A percentile compares a stretch with the other conserved stretches of the same genome.
phyloP scores from a whole-genome alignment of 805 yeast genomes.

The Spathaspora gorwiae region DNA sequence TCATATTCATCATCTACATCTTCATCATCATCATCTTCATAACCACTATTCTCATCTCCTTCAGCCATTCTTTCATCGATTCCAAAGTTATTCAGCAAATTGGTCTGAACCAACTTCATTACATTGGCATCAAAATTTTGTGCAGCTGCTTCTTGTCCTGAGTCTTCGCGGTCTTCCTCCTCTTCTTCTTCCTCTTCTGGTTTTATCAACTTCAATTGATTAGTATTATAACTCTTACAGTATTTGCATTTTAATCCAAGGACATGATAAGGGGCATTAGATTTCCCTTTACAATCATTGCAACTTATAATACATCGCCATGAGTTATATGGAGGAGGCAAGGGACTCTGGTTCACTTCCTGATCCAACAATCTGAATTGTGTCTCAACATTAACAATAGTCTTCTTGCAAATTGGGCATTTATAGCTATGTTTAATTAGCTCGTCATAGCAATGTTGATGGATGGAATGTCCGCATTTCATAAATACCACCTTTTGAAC shows the following conservation, averaged over 20 bases:
- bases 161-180: conserved; percentile 21
- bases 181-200: conserved; percentile 50
- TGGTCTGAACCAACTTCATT: conserved; percentile 32
- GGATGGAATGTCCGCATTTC: conserved; percentile 94
- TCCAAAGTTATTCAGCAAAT: conserved; percentile 32
- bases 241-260: conserved; percentile 84
- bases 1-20: conserved; percentile 16
- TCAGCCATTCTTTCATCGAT: conserved; percentile 27
- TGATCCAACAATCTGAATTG: conserved; percentile 82
- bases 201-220: conserved; percentile 64
- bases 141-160: conserved; percentile 7
- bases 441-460: conserved; percentile 77
- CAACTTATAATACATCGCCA: conserved; percentile 78
- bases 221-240: conserved; percentile 84
- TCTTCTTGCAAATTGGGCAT: conserved; percentile 86
- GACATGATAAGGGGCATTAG: conserved; percentile 72
- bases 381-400: conserved; percentile 82
- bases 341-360: conserved; percentile 69
- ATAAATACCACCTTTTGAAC: conserved; percentile 81
- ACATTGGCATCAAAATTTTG: conserved; percentile 9
- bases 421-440: conserved; percentile 79
- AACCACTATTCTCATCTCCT: conserved; percentile 12
- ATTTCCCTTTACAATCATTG: conserved; percentile 84
- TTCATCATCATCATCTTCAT: conserved; percentile 22
- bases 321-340: conserved; percentile 73